Evolutionary conservation across 169 alveolate species (phyloP).

Genomic region (Eimeria tenella): DNA sequence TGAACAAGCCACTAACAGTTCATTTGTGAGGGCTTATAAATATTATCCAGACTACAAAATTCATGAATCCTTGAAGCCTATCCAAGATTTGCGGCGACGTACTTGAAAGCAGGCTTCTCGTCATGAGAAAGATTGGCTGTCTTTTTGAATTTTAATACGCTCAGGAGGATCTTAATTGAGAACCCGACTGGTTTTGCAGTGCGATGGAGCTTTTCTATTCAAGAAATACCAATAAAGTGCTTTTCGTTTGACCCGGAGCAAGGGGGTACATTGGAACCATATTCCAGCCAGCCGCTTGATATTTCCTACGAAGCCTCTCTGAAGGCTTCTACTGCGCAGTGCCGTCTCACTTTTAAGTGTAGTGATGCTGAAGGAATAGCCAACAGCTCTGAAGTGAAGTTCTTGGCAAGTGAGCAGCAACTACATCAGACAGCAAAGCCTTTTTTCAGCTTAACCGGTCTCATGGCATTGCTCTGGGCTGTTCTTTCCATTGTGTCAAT

Average conservation of each 20-base stretch:
- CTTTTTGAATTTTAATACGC: not conserved
- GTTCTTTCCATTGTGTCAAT: too few relatives aligned
- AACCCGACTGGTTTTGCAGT: slow-evolving; percentile 55
- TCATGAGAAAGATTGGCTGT: too few relatives aligned
- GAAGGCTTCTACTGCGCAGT: slow-evolving; percentile 59
- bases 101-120: too few relatives aligned
- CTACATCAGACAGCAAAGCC: too few relatives aligned
- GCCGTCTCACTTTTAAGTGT: slow-evolving; percentile 57
- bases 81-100: too few relatives aligned
- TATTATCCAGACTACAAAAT: too few relatives aligned
- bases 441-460: too few relatives aligned
- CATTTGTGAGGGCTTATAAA: too few relatives aligned
- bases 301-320: slow-evolving; percentile 35
- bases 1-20: too few relatives aligned
- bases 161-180: slow-evolving; percentile 35
- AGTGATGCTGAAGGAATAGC: slow-evolving; percentile 55
- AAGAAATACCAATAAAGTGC: slow-evolving; percentile 21
- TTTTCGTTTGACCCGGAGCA: slow-evolving; percentile 48
- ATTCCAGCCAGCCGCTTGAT: slow-evolving; percentile 45
- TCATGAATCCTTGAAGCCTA: too few relatives aligned
- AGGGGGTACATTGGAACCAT: slow-evolving; percentile 53
- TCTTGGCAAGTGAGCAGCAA: slow-evolving; percentile 37
- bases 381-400: slow-evolving; percentile 39
- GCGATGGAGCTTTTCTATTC: slow-evolving; percentile 52
- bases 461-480: too few relatives aligned